Percentiles rank a stretch among this genome's conserved stretches.
Conservation (phyloP, 108 stramenopile genomes). For the Pseudonitzschia multistriata region DNA sequence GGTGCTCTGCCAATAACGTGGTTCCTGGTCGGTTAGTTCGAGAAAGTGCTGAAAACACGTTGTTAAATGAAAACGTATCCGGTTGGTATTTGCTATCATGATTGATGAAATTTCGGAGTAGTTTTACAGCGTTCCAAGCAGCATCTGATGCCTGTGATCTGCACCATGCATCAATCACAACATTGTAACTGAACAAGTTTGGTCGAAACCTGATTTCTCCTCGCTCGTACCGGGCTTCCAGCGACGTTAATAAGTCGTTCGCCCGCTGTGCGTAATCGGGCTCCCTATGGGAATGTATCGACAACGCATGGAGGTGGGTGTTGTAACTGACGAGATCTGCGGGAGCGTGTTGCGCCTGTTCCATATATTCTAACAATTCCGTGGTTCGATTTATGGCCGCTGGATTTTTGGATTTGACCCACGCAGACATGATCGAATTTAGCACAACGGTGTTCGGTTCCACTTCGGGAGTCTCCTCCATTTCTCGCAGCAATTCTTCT, state of each 20-base stretch:
- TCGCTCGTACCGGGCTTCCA: slow-evolving; percentile 26
- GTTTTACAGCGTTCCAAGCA: slow-evolving; percentile 43
- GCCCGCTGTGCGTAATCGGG: slow-evolving; percentile 35
- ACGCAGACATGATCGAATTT: slow-evolving; percentile 45
- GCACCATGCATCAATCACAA: slow-evolving; percentile 58
- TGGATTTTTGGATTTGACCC: slow-evolving; percentile 43
- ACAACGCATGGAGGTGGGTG: slow-evolving; percentile 43
- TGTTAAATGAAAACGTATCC: slow-evolving; percentile 66
- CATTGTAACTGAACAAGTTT: slow-evolving; percentile 72
- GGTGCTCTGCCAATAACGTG: slow-evolving; percentile 50
- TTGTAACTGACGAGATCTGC: slow-evolving; percentile 49
- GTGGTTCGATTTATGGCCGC: slow-evolving; percentile 30
- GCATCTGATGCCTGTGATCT: slow-evolving; percentile 35
- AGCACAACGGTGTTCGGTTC: slow-evolving; percentile 39
- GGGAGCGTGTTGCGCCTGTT: slow-evolving; percentile 19
- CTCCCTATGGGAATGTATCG: slow-evolving; percentile 24
- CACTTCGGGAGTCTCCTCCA: slow-evolving; percentile 28
- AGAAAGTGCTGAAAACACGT: slow-evolving; percentile 56
- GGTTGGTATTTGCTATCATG: slow-evolving; percentile 40
- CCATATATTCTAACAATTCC: slow-evolving; percentile 38
- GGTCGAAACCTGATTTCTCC: slow-evolving; percentile 31
- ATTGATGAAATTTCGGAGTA: slow-evolving; percentile 51
- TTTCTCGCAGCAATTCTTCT: slow-evolving; percentile 39
- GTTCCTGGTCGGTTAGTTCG: slow-evolving; percentile 30
- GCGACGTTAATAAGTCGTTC: slow-evolving; percentile 20